A percentile compares a stretch with the other conserved stretches of the same genome.
These are phyloP conservation scores for Medicago lupulina DNA, from an alignment of 306 rosid genomes.

Conservation along the genomic window DNA sequence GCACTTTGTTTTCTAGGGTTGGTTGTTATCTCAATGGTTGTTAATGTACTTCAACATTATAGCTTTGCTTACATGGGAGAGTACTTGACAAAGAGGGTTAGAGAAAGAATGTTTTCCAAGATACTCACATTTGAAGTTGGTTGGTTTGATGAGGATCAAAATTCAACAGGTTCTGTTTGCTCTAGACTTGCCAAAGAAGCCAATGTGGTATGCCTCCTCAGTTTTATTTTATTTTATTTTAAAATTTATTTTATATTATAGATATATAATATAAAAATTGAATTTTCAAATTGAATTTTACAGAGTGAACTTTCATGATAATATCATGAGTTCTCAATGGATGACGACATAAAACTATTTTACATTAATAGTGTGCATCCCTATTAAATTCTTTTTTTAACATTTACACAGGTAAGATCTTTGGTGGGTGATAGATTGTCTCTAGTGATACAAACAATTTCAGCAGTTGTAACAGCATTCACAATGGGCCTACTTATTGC, in stretches of 20 bases:
- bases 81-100: constrained; percentile 74
- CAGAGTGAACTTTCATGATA: no score
- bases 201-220: constrained; percentile 70
- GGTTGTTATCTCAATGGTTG: constrained; percentile 56
- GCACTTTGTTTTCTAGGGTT: constrained; percentile 64
- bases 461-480: no score
- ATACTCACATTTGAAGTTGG: constrained; percentile 89
- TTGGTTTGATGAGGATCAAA: constrained; percentile 88
- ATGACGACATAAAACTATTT: no score
- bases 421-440: no score
- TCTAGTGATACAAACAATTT: no score
- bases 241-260: not conserved
- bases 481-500: no score
- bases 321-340: no score
- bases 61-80: constrained; percentile 94
- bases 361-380: no score
- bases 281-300: no score
- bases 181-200: constrained; percentile 90
- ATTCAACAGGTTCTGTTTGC: constrained; percentile 84
- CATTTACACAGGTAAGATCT: no score
- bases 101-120: constrained; percentile 82
- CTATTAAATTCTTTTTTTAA: no score
- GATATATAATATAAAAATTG: not conserved
- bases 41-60: constrained; percentile 74
- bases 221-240: no score